A percentile compares a stretch with the other conserved stretches of the same genome.
Conservation (phyloP, 1,139 yeast species). For the Scheffersomyces cryptocercus region DNA sequence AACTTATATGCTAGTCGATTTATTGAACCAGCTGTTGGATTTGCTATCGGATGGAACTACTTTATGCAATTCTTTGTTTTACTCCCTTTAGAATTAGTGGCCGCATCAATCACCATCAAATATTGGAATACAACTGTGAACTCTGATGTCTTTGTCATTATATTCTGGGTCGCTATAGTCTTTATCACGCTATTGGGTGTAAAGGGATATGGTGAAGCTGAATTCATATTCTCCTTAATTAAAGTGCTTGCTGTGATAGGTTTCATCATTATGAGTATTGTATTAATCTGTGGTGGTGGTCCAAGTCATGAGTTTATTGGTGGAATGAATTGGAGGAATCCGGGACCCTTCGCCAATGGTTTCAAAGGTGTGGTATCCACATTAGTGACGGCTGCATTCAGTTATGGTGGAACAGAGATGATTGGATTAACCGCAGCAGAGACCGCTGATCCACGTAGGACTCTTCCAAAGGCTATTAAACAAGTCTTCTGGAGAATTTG, state of each 20-base stretch:
- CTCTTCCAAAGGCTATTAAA: constrained; percentile 74
- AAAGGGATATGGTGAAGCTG: constrained; percentile 48
- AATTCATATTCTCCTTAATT: constrained; percentile 37
- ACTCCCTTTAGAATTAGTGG: constrained; percentile 31
- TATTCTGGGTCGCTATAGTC: constrained; percentile 37
- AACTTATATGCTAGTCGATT: constrained; percentile 41
- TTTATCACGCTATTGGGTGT: constrained; percentile 43
- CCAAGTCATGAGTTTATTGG: constrained; percentile 23
- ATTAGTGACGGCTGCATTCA: constrained; percentile 32
- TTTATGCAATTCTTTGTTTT: constrained; percentile 32
- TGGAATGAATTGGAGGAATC: constrained; percentile 38
- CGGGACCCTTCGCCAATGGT: constrained; percentile 45
- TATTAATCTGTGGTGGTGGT: constrained; percentile 43
- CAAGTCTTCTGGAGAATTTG: constrained; percentile 74
- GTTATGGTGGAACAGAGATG: constrained; percentile 42
- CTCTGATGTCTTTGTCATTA: constrained; percentile 41
- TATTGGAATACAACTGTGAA: constrained; percentile 41
- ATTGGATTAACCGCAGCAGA: constrained; percentile 51
- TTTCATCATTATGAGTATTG: constrained; percentile 42
- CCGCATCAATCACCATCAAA: constrained; percentile 41
- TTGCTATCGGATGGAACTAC: constrained; percentile 48
- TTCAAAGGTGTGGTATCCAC: constrained; percentile 50
- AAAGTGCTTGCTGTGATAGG: constrained; percentile 43
- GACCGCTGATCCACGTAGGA: constrained; percentile 41
- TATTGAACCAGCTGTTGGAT: constrained; percentile 42